These are phyloP conservation scores for Albatrellus ellisii DNA, from an alignment of 768 basidiomycete species.

Conservation along the genomic window DNA sequence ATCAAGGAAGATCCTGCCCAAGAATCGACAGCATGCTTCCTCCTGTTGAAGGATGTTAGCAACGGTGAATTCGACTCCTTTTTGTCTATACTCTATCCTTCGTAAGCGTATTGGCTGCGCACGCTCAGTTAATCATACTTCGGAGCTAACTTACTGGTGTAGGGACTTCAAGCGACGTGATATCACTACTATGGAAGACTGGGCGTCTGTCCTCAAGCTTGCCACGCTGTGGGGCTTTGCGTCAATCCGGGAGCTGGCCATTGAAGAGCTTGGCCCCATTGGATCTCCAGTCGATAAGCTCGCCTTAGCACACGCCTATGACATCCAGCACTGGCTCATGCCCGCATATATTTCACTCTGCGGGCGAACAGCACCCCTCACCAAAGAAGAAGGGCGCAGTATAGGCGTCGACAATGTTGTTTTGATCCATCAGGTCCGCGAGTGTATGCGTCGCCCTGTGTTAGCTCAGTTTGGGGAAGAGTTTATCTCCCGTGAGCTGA, in stretches of 20 bases:
- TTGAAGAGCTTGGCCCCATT: slow-evolving; percentile 5
- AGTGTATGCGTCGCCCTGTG: no score
- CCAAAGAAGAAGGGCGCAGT: slow-evolving; percentile 6
- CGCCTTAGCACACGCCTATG: slow-evolving; percentile 8
- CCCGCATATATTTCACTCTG: slow-evolving; percentile 8
- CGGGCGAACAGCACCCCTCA: slow-evolving; percentile 6
- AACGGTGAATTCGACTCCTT: slow-evolving; percentile 9
- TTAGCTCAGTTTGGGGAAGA: no score
- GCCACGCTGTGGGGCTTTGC: slow-evolving; percentile 13
- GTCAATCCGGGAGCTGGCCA: slow-evolving; percentile 11
- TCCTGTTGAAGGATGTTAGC: slow-evolving; percentile 3
- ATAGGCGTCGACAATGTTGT: slow-evolving; percentile 10
- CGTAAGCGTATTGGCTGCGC: slow-evolving; percentile 6
- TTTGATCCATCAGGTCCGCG: slow-evolving; percentile 8
- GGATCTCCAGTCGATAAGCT: slow-evolving; percentile 13
- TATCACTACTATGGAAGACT: slow-evolving; percentile 9
- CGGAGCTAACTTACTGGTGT: no score
- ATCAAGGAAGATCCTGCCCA: slow-evolving; percentile 7
- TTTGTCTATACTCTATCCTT: slow-evolving; percentile 12
- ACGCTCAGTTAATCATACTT: no score
- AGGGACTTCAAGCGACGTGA: slow-evolving; percentile 7
- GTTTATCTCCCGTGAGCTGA: no score
- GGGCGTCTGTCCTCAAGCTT: slow-evolving; percentile 13
- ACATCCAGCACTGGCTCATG: slow-evolving; percentile 8
- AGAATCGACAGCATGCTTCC: no score